Base-by-base conservation (phyloP, 371 early-diverging fungal species). In the Lichtheimia corymbifera region DNA sequence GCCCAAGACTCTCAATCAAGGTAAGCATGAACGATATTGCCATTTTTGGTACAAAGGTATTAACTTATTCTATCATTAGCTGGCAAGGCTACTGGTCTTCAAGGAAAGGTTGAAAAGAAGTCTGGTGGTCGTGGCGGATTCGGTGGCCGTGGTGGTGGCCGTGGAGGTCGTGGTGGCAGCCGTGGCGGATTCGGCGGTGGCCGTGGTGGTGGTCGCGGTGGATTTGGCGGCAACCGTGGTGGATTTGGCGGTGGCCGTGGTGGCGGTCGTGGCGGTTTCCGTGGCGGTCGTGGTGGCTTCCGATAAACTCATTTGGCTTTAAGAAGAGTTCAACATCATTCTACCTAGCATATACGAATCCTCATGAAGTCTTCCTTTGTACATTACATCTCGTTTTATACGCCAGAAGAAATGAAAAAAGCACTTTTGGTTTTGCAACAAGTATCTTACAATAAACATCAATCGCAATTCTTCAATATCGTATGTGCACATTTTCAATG, bases 1-100 rank as follows among this genome's bases (percentile, higher is more conserved):
- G 82, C 97, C 99, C 45, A 91, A 91, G 82, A 74, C 53, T 28
- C 74, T 81, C 25, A 81, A 78, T 58, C 85, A 80, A 79, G 86
- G 89, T 87, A 73, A 52, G 75, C 58, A 35, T 20, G 45, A 49
- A 35, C 11, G 35, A 17, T 20, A 28, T 25, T 18, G 9, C 11
- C 11, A 49, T 58, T 28, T 18, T 47, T 49, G 14, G 35, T 30
- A n/a, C 51, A 35, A 41, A n/a, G 2, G 2, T 50, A 27, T 14
- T 30, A 3, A 50, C 17, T 12, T 35, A 1, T 11, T 49, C 28
- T 1, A n/a, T n/a, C 27, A 18, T 24, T 66, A 70, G 69, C 61
- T 49, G 66, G 65, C 56, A 81, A 81, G 52, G 61, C 67, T 43
- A 75, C 76, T 53, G 76, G 77, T 68, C 69, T 70, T 35, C 79